A percentile compares a stretch with the other conserved stretches of the same genome.
Evolutionary conservation across 768 basidiomycete genomes (phyloP).

Genomic region (Gelatoporia subvermispora): DNA sequence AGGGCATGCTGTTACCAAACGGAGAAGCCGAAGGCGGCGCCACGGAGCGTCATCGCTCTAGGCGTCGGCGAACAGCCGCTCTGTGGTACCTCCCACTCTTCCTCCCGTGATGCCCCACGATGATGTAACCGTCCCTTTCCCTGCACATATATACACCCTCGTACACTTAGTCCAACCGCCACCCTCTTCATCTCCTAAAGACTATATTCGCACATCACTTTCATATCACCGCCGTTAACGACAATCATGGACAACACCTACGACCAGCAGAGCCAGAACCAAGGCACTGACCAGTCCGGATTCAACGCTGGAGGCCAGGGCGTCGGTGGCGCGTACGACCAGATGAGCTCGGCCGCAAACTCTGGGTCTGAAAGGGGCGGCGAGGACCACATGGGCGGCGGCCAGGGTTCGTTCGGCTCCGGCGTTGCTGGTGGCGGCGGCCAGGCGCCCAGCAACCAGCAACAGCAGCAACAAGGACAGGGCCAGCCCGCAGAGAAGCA

Average conservation of each 20-base stretch:
- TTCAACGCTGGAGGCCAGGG: no score
- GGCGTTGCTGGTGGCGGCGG: no score
- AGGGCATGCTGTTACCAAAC: no score
- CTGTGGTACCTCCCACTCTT: no score
- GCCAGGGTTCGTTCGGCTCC: no score
- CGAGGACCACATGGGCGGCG: conserved; percentile 16
- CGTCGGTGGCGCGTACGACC: conserved; percentile 2
- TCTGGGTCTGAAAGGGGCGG: no score
- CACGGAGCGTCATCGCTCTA: not conserved
- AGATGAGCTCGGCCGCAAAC: conserved; percentile 1
- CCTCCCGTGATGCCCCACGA: no score
- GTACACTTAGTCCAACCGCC: no score
- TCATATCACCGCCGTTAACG: not conserved
- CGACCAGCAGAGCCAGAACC: conserved; percentile 1
- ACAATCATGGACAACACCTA: conserved; percentile 6
- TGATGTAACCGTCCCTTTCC: conserved; percentile 13
- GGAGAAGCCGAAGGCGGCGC: not conserved
- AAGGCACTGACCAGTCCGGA: conserved; percentile 1
- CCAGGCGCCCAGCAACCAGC: conserved; percentile 3
- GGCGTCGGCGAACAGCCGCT: no score
- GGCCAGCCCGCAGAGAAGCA: conserved; percentile 11
- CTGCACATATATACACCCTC: conserved; percentile 6
- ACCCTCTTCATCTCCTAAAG: no score
- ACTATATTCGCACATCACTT: no score
- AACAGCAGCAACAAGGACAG: conserved; percentile 4